Conservation (phyloP, 2,329 filamentous ascomycete genomes). For the Furcasterigmium sp. region DNA sequence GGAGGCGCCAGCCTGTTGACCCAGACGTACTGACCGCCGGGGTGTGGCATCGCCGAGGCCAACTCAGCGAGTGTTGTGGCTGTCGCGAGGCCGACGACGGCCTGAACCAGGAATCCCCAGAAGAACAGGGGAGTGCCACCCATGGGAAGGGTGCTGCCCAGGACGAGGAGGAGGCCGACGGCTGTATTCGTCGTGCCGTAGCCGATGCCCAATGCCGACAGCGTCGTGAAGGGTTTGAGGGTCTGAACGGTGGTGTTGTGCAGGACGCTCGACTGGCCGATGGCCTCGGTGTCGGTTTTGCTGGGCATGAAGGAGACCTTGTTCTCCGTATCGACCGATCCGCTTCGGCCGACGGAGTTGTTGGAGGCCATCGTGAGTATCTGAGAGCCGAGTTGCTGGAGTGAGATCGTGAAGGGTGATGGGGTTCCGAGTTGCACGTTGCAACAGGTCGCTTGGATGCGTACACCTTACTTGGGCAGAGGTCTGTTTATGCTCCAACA, state of each 20-base stretch:
- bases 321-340: too few species aligned
- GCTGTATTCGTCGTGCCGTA: slow-evolving; percentile 20
- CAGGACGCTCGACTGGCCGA: slow-evolving; percentile 3
- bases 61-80: slow-evolving; percentile 21
- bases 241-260: slow-evolving; percentile 14
- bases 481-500: too few species aligned
- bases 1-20: slow-evolving; percentile 15
- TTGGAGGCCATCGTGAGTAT: too few species aligned
- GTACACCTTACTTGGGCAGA: too few species aligned
- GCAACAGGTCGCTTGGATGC: too few species aligned
- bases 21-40: slow-evolving; percentile 22
- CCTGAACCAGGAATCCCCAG: slow-evolving; percentile 19
- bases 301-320: too few species aligned
- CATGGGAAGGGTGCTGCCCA: slow-evolving; percentile 15
- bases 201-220: slow-evolving; percentile 19
- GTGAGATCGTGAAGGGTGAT: too few species aligned
- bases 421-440: too few species aligned
- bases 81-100: slow-evolving; percentile 16
- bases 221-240: slow-evolving; percentile 24
- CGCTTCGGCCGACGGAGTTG: too few species aligned
- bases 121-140: slow-evolving; percentile 18
- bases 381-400: too few species aligned
- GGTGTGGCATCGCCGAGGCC: slow-evolving; percentile 20
- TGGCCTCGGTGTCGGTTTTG: not conserved
- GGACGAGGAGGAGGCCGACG: slow-evolving; percentile 15